A percentile compares a stretch with the other conserved stretches of the same genome.
Evolutionary conservation across 2,329 filamentous ascomycete species (phyloP).

Genomic region (Talaromyces funiculosus): DNA sequence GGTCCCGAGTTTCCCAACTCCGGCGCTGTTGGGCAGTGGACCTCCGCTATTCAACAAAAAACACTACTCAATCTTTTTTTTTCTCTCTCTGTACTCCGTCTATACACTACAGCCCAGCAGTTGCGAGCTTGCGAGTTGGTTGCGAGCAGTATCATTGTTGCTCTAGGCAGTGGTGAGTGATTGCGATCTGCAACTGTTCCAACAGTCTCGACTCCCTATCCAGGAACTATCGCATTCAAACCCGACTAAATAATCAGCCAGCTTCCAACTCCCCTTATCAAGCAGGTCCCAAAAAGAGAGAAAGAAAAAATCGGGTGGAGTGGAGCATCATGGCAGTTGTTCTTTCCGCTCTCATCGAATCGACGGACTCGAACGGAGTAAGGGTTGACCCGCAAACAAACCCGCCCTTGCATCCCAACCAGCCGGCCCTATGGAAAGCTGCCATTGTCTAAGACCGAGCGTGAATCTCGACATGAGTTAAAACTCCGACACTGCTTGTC

Average conservation of each 20-base stretch:
- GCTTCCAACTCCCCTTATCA: no score
- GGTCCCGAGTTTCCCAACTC: not conserved
- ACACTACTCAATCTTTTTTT: not conserved
- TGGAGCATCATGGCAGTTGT: not conserved
- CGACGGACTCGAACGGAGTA: not conserved
- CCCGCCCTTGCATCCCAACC: constrained; percentile 11
- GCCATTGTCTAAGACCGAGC: not conserved
- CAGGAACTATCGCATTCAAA: not conserved
- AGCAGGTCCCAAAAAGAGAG: no score
- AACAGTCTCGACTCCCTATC: not conserved
- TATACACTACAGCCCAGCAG: not conserved
- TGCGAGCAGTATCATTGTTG: not conserved
- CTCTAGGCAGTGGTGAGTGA: not conserved
- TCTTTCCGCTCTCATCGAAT: constrained; percentile 1
- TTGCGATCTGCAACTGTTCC: not conserved
- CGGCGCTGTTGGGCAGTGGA: constrained; percentile 1
- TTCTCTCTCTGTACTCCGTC: not conserved
- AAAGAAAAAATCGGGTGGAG: not conserved
- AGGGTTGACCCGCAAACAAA: constrained; percentile 6
- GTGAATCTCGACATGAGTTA: not conserved
- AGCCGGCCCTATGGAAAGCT: constrained; percentile 7
- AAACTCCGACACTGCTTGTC: not conserved
- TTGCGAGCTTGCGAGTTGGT: not conserved
- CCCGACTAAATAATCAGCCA: no score
- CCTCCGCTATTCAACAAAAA: not conserved